Percentiles rank a stretch among this genome's conserved stretches.
These are phyloP conservation scores for Ganoderma meredithae DNA, from an alignment of 1,284 basidiomycete species.

Conservation along the genomic window DNA sequence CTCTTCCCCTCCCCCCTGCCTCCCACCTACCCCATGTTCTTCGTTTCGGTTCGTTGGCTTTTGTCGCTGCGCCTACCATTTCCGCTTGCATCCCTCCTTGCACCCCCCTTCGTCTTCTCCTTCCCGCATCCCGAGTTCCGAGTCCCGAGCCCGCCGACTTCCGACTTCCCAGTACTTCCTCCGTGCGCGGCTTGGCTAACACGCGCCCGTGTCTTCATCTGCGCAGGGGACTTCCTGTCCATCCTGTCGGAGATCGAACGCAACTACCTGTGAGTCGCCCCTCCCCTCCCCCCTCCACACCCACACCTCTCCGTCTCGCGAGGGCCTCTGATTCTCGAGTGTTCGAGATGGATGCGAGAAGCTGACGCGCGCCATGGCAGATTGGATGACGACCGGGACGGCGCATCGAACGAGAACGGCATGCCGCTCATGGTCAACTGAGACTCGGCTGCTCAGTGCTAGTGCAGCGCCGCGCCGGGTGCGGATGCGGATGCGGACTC, in stretches of 20 bases:
- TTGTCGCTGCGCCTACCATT: constrained; percentile 7
- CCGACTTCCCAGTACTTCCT: not conserved
- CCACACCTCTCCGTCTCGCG: no score
- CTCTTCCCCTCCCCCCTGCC: constrained; percentile 14
- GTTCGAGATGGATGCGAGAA: constrained; percentile 16
- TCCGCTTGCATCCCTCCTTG: not conserved
- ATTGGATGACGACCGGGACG: constrained; percentile 78
- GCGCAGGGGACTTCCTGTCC: constrained; percentile 85
- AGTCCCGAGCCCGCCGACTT: not conserved
- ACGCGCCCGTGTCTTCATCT: constrained; percentile 6
- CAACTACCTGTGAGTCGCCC: constrained; percentile 74
- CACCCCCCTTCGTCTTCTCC: not conserved
- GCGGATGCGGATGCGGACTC: not conserved
- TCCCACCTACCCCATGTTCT: no score
- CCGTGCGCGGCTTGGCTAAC: constrained; percentile 11
- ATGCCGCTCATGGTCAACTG: constrained; percentile 54
- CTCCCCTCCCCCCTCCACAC: constrained; percentile 9
- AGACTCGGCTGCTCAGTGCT: constrained; percentile 7
- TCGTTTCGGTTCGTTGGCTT: not conserved
- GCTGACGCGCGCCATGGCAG: constrained; percentile 45
- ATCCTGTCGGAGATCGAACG: constrained; percentile 89
- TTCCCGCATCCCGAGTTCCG: constrained; percentile 11
- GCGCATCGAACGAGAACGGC: constrained; percentile 62
- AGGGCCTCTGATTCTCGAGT: constrained; percentile 19
- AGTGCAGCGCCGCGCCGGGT: not conserved